These are phyloP conservation scores for Leptoxyphium fumago DNA, from an alignment of 2,329 filamentous ascomycete species.

Conservation along the genomic window DNA sequence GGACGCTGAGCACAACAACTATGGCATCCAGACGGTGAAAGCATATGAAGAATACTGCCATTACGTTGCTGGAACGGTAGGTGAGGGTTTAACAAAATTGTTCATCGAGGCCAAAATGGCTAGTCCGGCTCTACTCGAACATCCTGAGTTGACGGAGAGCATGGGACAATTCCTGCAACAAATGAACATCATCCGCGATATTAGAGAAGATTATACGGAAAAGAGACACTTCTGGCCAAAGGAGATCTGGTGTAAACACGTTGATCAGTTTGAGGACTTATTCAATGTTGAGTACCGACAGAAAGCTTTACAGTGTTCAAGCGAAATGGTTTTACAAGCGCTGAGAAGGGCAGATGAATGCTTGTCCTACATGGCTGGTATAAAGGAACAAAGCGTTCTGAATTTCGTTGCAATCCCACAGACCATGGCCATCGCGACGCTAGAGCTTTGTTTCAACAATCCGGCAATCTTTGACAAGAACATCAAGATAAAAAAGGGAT, in stretches of 20 bases:
- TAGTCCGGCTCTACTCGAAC: conserved; percentile 67
- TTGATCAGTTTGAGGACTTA: conserved; percentile 75
- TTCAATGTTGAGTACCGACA: conserved; percentile 68
- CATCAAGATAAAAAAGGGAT: conserved; percentile 92
- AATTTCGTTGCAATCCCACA: conserved; percentile 98
- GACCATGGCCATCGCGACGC: conserved; percentile 89
- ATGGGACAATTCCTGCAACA: conserved; percentile 98
- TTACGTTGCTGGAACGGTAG: conserved; percentile 93
- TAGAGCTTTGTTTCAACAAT: conserved; percentile 87
- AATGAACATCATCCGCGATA: conserved; percentile 95
- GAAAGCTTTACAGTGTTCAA: conserved; percentile 68
- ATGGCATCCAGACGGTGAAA: conserved; percentile 63
- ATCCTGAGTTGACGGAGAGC: conserved; percentile 70
- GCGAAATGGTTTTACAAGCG: conserved; percentile 87
- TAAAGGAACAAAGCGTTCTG: conserved; percentile 93
- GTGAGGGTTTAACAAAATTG: conserved; percentile 77
- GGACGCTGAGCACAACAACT: conserved; percentile 71
- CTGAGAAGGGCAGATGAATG: conserved; percentile 81
- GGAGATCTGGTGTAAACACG: conserved; percentile 94
- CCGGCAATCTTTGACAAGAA: conserved; percentile 71
- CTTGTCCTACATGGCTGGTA: conserved; percentile 90
- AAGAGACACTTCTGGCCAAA: conserved; percentile 85
- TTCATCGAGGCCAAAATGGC: conserved; percentile 80
- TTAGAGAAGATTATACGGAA: conserved; percentile 79
- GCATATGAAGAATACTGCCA: conserved; percentile 97